Percentiles rank a stretch among this genome's conserved stretches.
These are phyloP conservation scores for Ceratocystiopsis sp. DNA, from an alignment of 2,329 filamentous ascomycete species.

Conservation along the genomic window DNA sequence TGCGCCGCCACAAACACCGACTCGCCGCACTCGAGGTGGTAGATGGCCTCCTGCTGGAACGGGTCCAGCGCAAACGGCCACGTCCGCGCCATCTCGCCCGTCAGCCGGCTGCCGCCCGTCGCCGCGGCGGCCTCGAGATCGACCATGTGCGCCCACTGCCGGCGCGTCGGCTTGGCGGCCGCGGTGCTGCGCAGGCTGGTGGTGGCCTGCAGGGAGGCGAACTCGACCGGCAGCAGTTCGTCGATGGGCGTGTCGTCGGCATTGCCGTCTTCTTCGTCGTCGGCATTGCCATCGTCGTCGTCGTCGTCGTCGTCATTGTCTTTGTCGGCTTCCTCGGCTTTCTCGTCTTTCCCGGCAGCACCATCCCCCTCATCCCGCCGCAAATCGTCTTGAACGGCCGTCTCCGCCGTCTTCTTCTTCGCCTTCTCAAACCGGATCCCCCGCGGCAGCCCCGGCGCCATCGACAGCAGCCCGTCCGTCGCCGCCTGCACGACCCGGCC, in stretches of 20 bases:
- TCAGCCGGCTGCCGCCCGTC: constrained; percentile 84
- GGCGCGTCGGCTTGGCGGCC: constrained; percentile 56
- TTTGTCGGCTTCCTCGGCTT: neutral
- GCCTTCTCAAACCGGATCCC: constrained; percentile 47
- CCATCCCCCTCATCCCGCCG: constrained; percentile 20
- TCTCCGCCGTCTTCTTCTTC: constrained; percentile 36
- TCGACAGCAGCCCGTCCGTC: constrained; percentile 56
- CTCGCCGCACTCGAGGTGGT: constrained; percentile 89
- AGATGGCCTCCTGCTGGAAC: constrained; percentile 97
- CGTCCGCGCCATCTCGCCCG: constrained; percentile 74
- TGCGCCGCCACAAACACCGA: constrained; percentile 97
- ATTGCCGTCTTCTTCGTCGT: constrained; percentile 15
- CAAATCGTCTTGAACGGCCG: constrained; percentile 50
- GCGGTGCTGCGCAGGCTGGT: constrained; percentile 41
- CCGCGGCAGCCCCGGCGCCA: constrained; percentile 65
- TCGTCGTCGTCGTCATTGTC: constrained; percentile 10
- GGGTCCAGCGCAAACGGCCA: constrained; percentile 97
- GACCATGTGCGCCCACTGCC: constrained; percentile 97
- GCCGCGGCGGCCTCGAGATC: constrained; percentile 83
- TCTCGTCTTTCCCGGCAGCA: constrained; percentile 10
- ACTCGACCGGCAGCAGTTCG: constrained; percentile 75
- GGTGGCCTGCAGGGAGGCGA: constrained; percentile 75
- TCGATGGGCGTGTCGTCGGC: constrained; percentile 38
- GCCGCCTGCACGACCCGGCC: constrained; percentile 71
- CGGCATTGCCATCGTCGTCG: constrained; percentile 21